A percentile compares a stretch with the other conserved stretches of the same genome.
phyloP scores from a whole-genome alignment of 2,329 filamentous ascomycete species.

The Thelonectria discophora region DNA sequence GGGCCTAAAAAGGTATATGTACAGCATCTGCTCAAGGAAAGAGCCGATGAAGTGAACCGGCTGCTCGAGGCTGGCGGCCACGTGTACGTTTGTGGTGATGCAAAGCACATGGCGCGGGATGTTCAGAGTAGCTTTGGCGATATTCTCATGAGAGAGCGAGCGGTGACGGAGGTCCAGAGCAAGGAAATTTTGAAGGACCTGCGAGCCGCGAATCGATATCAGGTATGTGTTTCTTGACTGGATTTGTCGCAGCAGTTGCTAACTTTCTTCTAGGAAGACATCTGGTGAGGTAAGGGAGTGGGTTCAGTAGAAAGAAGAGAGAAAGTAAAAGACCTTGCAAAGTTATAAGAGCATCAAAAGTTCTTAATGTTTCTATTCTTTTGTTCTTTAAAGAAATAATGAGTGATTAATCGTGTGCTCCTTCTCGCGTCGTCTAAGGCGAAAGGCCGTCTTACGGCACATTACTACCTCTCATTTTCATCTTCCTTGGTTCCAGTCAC shows the following conservation, averaged over 20 bases:
- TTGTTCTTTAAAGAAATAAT: no score
- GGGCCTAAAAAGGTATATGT: constrained; percentile 91
- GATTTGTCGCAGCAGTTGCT: constrained; percentile 17
- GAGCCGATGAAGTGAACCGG: constrained; percentile 83
- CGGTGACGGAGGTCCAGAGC: constrained; percentile 83
- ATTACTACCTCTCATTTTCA: no score
- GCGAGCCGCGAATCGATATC: constrained; percentile 94
- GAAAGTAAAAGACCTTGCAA: neutral
- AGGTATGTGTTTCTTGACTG: constrained; percentile 64
- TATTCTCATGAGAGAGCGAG: constrained; percentile 85
- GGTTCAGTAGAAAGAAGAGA: neutral
- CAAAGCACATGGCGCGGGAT: constrained; percentile 94
- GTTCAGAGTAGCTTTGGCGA: constrained; percentile 85
- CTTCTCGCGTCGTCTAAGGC: no score
- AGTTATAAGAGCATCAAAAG: no score
- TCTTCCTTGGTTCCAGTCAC: no score
- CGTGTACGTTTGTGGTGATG: constrained; percentile 98
- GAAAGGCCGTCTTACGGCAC: no score
- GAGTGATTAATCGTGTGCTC: no score
- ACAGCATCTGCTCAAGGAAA: constrained; percentile 88
- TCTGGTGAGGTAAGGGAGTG: constrained; percentile 65
- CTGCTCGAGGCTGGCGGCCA: constrained; percentile 87
- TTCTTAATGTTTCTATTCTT: no score
- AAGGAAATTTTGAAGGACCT: constrained; percentile 98
- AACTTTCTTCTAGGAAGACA: constrained; percentile 65